phyloP scores from a whole-genome alignment of 768 basidiomycete species.

The Rhodotorula paludigena region DNA sequence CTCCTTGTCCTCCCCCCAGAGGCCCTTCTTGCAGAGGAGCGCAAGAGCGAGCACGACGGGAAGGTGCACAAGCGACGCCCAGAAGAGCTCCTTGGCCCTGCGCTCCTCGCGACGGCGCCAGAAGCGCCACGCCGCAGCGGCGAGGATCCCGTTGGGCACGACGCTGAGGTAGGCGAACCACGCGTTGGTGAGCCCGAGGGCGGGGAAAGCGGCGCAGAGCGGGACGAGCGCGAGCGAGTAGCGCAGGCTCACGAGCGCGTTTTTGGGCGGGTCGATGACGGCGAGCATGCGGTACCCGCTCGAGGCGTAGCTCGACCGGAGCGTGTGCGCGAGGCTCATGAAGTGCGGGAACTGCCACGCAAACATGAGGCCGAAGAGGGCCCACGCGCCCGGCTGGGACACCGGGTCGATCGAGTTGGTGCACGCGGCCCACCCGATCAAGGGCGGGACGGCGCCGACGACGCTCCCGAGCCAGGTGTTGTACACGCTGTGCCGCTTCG shows the following conservation, averaged over 20 bases:
- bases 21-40: slow-evolving; percentile 88
- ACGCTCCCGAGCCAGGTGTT: slow-evolving; percentile 95
- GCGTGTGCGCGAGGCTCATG: slow-evolving; percentile 80
- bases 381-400: slow-evolving; percentile 57
- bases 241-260: slow-evolving; percentile 76
- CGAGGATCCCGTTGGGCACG: slow-evolving; percentile 67
- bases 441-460: slow-evolving; percentile 84
- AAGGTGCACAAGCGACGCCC: slow-evolving; percentile 80
- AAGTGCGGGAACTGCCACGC: slow-evolving; percentile 99
- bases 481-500: slow-evolving; percentile 71
- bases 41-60: slow-evolving; percentile 83
- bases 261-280: slow-evolving; percentile 68
- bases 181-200: slow-evolving; percentile 93
- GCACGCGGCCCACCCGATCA: slow-evolving; percentile 98
- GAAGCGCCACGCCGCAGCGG: slow-evolving; percentile 66
- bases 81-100: slow-evolving; percentile 62
- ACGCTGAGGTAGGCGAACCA: slow-evolving; percentile 71
- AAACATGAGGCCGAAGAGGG: slow-evolving; percentile 77
- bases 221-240: slow-evolving; percentile 72
- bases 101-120: slow-evolving; percentile 57
- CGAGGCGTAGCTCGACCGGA: slow-evolving; percentile 82
- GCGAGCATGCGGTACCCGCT: slow-evolving; percentile 91
- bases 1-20: slow-evolving; percentile 43
- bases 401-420: slow-evolving; percentile 81
- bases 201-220: slow-evolving; percentile 72